Evolutionary conservation across 78 protist genomes (phyloP), one percentile per base, ranked within the genome.

Genomic region (Mantamonas sphyraenae): DNA sequence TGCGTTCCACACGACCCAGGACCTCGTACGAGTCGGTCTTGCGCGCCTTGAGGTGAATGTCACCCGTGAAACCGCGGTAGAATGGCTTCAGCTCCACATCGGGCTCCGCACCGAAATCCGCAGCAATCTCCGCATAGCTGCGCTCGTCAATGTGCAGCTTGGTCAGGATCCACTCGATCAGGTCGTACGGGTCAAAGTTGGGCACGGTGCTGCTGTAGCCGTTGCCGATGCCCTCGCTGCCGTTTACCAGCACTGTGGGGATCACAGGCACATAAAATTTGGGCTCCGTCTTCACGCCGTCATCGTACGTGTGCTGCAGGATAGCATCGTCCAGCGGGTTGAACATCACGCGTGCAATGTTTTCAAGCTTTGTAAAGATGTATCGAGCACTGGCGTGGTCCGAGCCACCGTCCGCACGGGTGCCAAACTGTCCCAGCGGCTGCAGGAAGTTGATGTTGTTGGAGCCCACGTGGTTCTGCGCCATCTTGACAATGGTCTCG

Each of bases 221-320:
- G 3, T 97, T 93, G 30, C 97, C 98, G 53, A 96, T 94, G 53
- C 99, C 99, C n/a, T 60, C 82, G 2, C 84, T 37, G 17, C 99
- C 99, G 72, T 98, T 98, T 58, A 96, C 90, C 4, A 98, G 89
- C 24, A 81, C 84, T 83, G 90, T 83, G 30, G 99, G 99, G n/a
- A 98, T 67, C 43, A 94, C 61, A 3, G 99, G 99, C 14, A 85
- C 22, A 82, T 96, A 98, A 34, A 0, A 84, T 38, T 1, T 58
- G 20, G 99, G 99, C 86, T 98, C 99, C 35, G 97, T 90, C 20
- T 10, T 0, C 79, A 74, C 71, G 8, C 98, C 98, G 20, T 97
- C 99, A 9, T 96, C 98, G 10, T 81, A 83, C 34, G 84, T 80
- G 74, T 85, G 75, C n/a, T 59, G 3, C n/a, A 97, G 86, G n/a